Percentiles rank a stretch among this genome's conserved stretches.
Evolutionary conservation across 2,329 filamentous ascomycete genomes (phyloP).

Genomic region (Teratosphaeriaceae sp.): DNA sequence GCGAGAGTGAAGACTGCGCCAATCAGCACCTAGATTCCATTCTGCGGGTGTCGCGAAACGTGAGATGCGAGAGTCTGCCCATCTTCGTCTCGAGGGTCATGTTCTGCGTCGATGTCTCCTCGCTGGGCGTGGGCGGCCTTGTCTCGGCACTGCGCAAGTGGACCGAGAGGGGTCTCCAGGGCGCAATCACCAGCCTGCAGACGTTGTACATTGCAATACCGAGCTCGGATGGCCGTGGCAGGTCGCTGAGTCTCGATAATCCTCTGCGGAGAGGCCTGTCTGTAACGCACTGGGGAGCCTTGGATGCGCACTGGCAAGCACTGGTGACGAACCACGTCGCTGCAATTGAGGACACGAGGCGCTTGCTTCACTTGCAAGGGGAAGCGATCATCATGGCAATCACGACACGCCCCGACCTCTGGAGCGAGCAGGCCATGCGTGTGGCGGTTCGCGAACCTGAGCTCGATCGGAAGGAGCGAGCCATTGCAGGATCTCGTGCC

Average conservation of each 20-base stretch:
- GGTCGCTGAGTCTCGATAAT: too few species aligned
- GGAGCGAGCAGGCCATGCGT: too few species aligned
- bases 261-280: too few species aligned
- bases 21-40: not conserved
- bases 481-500: too few species aligned
- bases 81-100: not conserved
- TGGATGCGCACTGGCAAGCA: not conserved
- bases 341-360: not conserved
- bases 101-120: not conserved
- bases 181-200: too few species aligned
- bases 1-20: not conserved
- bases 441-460: too few species aligned
- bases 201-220: too few species aligned
- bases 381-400: conserved; percentile 2
- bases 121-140: not conserved
- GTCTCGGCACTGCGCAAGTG: not conserved
- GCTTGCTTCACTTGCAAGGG: not conserved
- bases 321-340: not conserved
- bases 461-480: too few species aligned
- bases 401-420: not conserved
- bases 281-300: too few species aligned
- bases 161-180: not conserved
- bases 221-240: too few species aligned
- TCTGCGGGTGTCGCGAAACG: not conserved
- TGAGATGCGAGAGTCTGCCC: not conserved